These are phyloP conservation scores for Oryza glaberrima DNA, from an alignment of 176 grass and related monocot species.

Conservation along the genomic window DNA sequence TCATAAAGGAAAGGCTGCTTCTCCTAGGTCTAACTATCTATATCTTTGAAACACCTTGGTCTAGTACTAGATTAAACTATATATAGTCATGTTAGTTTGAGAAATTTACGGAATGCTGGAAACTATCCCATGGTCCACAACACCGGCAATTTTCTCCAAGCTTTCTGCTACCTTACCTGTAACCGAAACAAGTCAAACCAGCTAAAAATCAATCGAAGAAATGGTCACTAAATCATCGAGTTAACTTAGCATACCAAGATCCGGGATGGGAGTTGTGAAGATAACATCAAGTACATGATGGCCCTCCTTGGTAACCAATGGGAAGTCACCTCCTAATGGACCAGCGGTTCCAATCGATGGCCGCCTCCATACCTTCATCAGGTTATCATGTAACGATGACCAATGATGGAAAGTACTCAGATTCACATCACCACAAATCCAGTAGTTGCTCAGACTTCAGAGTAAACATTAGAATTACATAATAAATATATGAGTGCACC, in stretches of 20 bases:
- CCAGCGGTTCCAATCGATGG: slow-evolving; percentile 64
- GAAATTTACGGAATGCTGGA: slow-evolving; percentile 57
- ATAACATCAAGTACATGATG: slow-evolving; percentile 87
- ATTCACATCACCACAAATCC: background rate
- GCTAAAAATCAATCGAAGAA: background rate
- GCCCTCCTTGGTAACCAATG: slow-evolving; percentile 77
- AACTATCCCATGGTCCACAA: slow-evolving; percentile 91
- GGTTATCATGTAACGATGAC: background rate
- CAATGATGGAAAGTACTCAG: background rate
- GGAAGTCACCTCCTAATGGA: slow-evolving; percentile 76
- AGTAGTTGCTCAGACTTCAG: background rate
- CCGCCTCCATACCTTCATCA: slow-evolving; percentile 91
- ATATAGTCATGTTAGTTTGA: background rate
- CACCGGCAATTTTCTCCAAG: slow-evolving; percentile 58
- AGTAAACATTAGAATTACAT: background rate
- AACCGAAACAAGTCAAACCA: slow-evolving; percentile 6
- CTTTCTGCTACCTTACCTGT: slow-evolving; percentile 82
- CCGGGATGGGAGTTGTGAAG: slow-evolving; percentile 76
- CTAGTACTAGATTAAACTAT: background rate
- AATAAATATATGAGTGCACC: slow-evolving; percentile 35
- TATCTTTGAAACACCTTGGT: background rate
- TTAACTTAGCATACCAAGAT: slow-evolving; percentile 58
- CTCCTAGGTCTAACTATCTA: background rate
- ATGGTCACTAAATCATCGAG: background rate
- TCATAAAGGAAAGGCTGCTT: background rate